Conservation (phyloP, 768 basidiomycete species). For the Naganishia friedmannii region DNA sequence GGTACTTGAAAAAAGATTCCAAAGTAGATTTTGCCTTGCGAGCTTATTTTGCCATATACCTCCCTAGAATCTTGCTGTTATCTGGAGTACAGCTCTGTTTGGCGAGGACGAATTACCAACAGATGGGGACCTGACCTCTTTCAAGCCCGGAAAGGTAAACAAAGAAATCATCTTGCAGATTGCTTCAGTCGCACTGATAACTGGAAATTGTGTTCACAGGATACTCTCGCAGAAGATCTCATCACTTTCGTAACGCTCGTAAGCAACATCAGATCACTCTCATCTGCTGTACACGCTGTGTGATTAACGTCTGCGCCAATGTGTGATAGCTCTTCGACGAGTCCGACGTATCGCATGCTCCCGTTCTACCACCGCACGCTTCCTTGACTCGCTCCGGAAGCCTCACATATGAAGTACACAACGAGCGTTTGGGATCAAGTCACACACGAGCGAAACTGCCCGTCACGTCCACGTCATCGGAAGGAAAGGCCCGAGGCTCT, state of each 20-base stretch:
- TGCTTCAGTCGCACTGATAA: neutral
- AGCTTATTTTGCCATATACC: neutral
- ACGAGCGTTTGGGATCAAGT: conserved; percentile 31
- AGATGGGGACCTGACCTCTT: conserved; percentile 68
- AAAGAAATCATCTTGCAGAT: neutral
- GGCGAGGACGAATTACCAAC: conserved; percentile 87
- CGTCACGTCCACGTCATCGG: neutral
- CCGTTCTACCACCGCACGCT: conserved; percentile 37
- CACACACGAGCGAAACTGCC: conserved; percentile 32
- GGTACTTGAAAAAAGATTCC: conserved; percentile 27
- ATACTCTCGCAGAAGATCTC: conserved; percentile 78
- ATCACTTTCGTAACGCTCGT: conserved; percentile 67
- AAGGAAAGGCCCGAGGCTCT: neutral
- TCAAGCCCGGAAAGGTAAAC: conserved; percentile 71
- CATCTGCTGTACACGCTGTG: neutral
- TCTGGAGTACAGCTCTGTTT: conserved; percentile 83
- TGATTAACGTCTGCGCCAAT: neutral
- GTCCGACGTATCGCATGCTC: conserved; percentile 30
- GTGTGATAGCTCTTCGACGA: conserved; percentile 43
- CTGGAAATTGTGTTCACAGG: conserved; percentile 52
- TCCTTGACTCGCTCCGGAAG: conserved; percentile 38
- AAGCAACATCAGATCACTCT: conserved; percentile 12
- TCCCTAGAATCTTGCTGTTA: conserved; percentile 74
- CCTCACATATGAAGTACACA: conserved; percentile 36
- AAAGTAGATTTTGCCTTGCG: neutral